Percentiles rank a stretch among this genome's conserved stretches.
Evolutionary conservation across 495 filamentous ascomycete genomes (phyloP).

Genomic region (Penicillium silybi): DNA sequence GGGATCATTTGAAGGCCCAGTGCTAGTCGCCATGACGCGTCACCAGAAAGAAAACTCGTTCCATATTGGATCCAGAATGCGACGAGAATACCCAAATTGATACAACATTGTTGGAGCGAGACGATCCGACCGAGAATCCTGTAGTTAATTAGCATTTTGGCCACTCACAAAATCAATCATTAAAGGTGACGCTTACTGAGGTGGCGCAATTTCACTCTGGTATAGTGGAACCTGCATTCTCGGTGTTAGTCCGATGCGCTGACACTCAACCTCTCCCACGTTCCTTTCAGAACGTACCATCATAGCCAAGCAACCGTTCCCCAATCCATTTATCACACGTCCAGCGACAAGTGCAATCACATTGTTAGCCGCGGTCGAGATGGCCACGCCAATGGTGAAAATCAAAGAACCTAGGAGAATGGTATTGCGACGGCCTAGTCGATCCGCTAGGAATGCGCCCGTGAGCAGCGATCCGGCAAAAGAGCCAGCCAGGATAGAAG

Average conservation of each 20-base stretch:
- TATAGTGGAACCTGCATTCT: slow-evolving; percentile 16
- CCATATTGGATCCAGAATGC: slow-evolving; percentile 25
- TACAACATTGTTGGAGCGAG: slow-evolving; percentile 16
- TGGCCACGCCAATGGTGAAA: slow-evolving; percentile 20
- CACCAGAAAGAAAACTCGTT: slow-evolving; percentile 7
- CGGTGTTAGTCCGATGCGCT: too few species aligned
- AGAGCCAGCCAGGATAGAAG: slow-evolving; percentile 16
- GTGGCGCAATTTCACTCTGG: slow-evolving; percentile 24
- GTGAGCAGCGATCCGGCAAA: slow-evolving; percentile 22
- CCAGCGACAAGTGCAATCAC: slow-evolving; percentile 16
- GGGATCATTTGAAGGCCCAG: slow-evolving; percentile 22
- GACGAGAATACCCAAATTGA: slow-evolving; percentile 15
- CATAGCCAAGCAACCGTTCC: slow-evolving; percentile 25
- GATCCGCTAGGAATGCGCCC: slow-evolving; percentile 17
- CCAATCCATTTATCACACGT: slow-evolving; percentile 21
- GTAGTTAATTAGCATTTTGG: background rate
- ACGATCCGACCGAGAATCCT: slow-evolving; percentile 16
- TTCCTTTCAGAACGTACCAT: slow-evolving; percentile 3
- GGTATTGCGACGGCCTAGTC: slow-evolving; percentile 16
- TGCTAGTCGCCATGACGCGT: slow-evolving; percentile 16
- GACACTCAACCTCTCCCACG: too few species aligned
- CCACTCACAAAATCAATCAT: too few species aligned
- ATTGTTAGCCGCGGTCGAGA: slow-evolving; percentile 17
- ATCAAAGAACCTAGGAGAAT: slow-evolving; percentile 16
- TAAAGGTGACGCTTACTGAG: slow-evolving; percentile 6